Evolutionary conservation across 805 yeast species (phyloP).

Genomic region (Myxozyma melibiosi): DNA sequence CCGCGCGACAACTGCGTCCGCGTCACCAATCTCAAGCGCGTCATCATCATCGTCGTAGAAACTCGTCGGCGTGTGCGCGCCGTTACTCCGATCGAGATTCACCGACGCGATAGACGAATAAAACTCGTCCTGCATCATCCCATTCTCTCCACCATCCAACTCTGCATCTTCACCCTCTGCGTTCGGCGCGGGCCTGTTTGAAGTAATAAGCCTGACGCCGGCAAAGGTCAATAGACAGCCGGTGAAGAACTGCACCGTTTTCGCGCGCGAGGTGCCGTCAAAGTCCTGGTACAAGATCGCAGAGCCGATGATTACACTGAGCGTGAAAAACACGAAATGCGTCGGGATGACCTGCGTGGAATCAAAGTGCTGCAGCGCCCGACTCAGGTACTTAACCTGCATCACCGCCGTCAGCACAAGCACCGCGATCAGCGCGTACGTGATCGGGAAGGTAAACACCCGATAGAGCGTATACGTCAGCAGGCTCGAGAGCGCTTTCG

Average conservation of each 20-base stretch:
- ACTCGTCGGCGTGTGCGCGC: conserved; percentile 29
- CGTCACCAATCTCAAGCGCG: conserved; percentile 28
- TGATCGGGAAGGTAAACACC: conserved; percentile 38
- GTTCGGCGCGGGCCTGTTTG: conserved; percentile 13
- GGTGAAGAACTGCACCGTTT: conserved; percentile 37
- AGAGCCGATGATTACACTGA: conserved; percentile 50
- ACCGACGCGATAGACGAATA: conserved; percentile 30
- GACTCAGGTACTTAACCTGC: conserved; percentile 47
- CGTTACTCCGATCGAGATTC: conserved; percentile 23
- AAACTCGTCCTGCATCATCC: conserved; percentile 8
- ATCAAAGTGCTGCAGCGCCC: conserved; percentile 46
- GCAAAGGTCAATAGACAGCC: conserved; percentile 47
- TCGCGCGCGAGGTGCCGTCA: conserved; percentile 37
- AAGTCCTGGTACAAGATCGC: conserved; percentile 49
- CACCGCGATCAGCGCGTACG: conserved; percentile 43
- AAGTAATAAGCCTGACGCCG: conserved; percentile 49
- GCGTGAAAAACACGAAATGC: conserved; percentile 53
- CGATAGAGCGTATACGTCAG: conserved; percentile 34
- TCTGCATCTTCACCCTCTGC: background rate
- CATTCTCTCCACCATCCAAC: background rate
- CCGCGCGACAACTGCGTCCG: conserved; percentile 9
- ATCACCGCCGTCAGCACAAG: conserved; percentile 46
- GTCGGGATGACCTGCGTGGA: conserved; percentile 54
- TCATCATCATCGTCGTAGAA: conserved; percentile 31
- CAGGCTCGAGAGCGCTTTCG: conserved; percentile 47